Evolutionary conservation across 2,329 filamentous ascomycete genomes (phyloP).

Genomic region (Lizonia empirigonia): DNA sequence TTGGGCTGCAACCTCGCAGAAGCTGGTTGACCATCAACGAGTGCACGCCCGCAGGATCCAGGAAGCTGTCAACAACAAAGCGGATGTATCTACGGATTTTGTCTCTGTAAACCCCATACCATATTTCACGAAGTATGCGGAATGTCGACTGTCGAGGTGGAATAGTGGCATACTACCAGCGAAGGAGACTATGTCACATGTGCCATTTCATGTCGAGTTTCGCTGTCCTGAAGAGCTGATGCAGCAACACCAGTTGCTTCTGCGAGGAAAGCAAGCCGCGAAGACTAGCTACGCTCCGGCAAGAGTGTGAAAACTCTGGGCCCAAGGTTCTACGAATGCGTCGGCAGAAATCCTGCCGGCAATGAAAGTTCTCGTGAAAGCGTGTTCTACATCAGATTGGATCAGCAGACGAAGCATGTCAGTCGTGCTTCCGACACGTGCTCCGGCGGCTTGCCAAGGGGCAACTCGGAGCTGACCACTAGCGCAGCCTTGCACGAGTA

Average conservation of each 20-base stretch:
- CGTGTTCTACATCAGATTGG: not conserved
- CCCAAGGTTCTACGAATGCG: too few relatives aligned
- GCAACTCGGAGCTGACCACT: not conserved
- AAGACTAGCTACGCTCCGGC: not conserved
- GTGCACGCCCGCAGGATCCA: conserved; percentile 27
- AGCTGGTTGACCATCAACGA: conserved; percentile 28
- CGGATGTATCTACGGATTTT: conserved; percentile 16
- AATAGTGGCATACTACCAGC: conserved; percentile 16
- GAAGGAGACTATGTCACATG: conserved; percentile 27
- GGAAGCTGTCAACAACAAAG: conserved; percentile 28
- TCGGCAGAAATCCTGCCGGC: too few relatives aligned
- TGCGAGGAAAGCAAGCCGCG: conserved; percentile 6
- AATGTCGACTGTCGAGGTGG: conserved; percentile 17
- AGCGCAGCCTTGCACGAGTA: conserved; percentile 11
- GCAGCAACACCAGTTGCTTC: conserved; percentile 17
- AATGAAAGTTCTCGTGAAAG: not conserved
- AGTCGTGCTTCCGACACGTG: conserved; percentile 1
- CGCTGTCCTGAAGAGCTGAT: conserved; percentile 35
- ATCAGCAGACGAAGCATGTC: not conserved
- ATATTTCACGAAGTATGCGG: conserved; percentile 34
- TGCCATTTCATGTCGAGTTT: conserved; percentile 40
- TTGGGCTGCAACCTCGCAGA: conserved; percentile 25
- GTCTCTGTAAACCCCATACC: conserved; percentile 24
- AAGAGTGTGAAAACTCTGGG: too few relatives aligned
- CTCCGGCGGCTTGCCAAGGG: conserved; percentile 7